Conservation (phyloP, 768 basidiomycete genomes). For the Rhizopogon vesiculosus region DNA sequence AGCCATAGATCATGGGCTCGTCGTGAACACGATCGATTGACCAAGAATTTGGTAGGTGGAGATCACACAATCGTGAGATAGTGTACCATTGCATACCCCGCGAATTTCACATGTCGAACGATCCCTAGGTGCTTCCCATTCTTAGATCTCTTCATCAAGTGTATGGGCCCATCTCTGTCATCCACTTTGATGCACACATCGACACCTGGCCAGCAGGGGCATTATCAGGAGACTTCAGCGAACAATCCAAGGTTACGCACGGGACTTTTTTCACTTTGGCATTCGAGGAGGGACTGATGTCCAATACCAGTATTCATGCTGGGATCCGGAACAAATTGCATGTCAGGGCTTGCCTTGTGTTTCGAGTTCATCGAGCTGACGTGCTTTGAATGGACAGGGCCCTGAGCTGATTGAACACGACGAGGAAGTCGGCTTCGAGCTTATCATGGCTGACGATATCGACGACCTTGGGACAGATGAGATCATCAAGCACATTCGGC, state of each 20-base stretch:
- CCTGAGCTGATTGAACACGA: slow-evolving; percentile 49
- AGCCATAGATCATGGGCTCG: background rate
- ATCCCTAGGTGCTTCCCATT: slow-evolving; percentile 47
- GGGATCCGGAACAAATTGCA: slow-evolving; percentile 71
- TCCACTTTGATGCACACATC: slow-evolving; percentile 70
- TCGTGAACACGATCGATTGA: background rate
- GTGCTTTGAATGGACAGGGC: background rate
- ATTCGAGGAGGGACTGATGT: slow-evolving; percentile 65
- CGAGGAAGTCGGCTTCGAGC: slow-evolving; percentile 60
- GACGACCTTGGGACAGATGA: slow-evolving; percentile 67
- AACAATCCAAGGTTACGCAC: slow-evolving; percentile 64
- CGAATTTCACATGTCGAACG: background rate
- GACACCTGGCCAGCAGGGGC: slow-evolving; percentile 37
- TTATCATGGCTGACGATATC: slow-evolving; percentile 73
- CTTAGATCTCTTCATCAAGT: slow-evolving; percentile 65
- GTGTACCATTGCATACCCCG: background rate
- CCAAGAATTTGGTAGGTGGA: slow-evolving; percentile 50
- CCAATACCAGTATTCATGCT: slow-evolving; percentile 66
- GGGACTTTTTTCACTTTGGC: slow-evolving; percentile 81
- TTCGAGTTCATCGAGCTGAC: background rate
- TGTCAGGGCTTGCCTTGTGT: slow-evolving; percentile 18
- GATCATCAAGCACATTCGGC: slow-evolving; percentile 60
- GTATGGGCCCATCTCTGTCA: slow-evolving; percentile 71
- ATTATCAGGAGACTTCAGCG: slow-evolving; percentile 27
- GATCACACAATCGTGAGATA: slow-evolving; percentile 68